A percentile compares a stretch with the other conserved stretches of the same genome.
Evolutionary conservation across 75 land plant species (phyloP).

Genomic region (Ceratopteris richardii): DNA sequence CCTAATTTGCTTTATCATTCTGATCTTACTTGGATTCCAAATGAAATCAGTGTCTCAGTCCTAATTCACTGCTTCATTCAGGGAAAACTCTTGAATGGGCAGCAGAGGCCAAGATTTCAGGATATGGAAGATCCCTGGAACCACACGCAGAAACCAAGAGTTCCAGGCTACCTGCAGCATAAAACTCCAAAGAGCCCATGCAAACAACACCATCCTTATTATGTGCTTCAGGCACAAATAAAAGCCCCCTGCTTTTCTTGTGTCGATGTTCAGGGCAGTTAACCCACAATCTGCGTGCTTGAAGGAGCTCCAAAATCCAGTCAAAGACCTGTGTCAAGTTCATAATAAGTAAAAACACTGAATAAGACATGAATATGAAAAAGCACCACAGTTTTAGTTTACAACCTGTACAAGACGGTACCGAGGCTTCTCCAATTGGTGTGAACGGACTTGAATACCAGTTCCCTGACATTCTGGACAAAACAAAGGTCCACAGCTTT

Average conservation of each 20-base stretch:
- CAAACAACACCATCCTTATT: not conserved
- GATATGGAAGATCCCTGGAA: too few species aligned
- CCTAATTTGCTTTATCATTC: too few species aligned
- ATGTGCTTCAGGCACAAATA: constrained; percentile 29
- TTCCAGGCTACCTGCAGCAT: constrained; percentile 4
- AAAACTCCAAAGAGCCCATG: not conserved
- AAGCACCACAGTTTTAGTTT: not conserved
- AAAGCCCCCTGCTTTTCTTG: constrained; percentile 54
- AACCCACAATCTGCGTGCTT: constrained; percentile 72
- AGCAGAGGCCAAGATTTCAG: too few species aligned
- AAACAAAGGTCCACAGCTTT: constrained; percentile 34
- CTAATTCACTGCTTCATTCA: too few species aligned
- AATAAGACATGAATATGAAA: not conserved
- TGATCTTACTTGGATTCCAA: too few species aligned
- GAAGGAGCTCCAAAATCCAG: constrained; percentile 50
- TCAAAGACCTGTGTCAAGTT: constrained; percentile 44
- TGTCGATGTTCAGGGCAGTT: constrained; percentile 38
- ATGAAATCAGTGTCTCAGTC: too few species aligned
- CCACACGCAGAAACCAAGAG: not conserved
- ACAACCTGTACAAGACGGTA: constrained; percentile 63
- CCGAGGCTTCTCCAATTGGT: constrained; percentile 65
- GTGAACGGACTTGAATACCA: constrained; percentile 42
- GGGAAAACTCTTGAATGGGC: too few species aligned
- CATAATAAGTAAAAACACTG: too few species aligned
- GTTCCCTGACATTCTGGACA: constrained; percentile 98